Conservation (phyloP, 2,329 filamentous ascomycete species). For the Calonectria hongkongensis region DNA sequence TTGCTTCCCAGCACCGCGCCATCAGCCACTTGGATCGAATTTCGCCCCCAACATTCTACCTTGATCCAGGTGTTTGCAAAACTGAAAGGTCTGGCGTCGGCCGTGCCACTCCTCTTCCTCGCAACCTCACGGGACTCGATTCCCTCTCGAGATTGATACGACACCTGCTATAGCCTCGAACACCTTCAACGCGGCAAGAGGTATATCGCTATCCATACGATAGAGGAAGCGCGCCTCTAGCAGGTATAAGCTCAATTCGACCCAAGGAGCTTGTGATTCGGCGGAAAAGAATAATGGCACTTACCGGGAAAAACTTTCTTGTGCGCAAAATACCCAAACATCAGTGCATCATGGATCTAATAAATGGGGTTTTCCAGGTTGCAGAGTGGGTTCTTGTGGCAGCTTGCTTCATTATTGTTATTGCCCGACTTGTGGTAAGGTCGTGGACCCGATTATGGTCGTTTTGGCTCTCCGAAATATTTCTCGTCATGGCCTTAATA, state of each 20-base stretch:
- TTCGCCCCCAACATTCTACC: neutral
- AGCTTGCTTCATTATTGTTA: neutral
- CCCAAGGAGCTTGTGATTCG: neutral
- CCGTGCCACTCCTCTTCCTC: neutral
- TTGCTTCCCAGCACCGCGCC: neutral
- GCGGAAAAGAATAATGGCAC: neutral
- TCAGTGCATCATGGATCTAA: neutral
- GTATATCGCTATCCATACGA: neutral
- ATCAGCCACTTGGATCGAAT: neutral
- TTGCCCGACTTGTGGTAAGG: neutral
- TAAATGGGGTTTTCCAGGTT: neutral
- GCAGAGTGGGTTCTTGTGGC: conserved; percentile 4
- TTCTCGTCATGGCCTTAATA: neutral
- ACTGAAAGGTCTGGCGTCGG: neutral
- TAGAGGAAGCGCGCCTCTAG: neutral
- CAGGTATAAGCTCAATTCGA: too few relatives aligned
- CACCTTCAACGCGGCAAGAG: neutral
- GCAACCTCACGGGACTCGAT: neutral
- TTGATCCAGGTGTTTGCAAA: neutral
- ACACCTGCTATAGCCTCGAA: neutral
- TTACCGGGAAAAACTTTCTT: conserved; percentile 7
- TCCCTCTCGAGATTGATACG: neutral
- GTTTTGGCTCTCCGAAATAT: neutral
- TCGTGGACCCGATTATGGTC: conserved; percentile 10
- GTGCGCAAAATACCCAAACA: neutral